Percentiles rank a stretch among this genome's conserved stretches.
These are phyloP conservation scores for Cydonia oblonga DNA, from an alignment of 331 rosid genomes.

Conservation along the genomic window DNA sequence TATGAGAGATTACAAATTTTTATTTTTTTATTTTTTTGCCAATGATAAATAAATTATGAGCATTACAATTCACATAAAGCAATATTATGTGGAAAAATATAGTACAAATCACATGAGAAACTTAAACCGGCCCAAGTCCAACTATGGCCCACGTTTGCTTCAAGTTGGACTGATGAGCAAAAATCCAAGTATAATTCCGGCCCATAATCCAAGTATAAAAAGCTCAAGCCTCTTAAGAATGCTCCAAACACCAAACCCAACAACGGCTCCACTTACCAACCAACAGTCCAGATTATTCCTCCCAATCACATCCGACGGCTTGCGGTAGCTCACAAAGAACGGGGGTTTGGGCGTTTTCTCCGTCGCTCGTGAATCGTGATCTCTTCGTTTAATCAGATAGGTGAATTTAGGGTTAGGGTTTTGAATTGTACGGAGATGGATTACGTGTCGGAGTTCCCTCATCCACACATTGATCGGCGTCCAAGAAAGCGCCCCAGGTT, in stretches of 20 bases:
- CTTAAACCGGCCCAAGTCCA: not conserved
- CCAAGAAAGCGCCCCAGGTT: constrained; percentile 48
- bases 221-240: too few relatives aligned
- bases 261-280: not conserved
- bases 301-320: constrained; percentile 18
- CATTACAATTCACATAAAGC: not conserved
- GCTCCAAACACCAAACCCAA: not conserved
- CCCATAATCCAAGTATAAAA: not conserved
- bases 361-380: not conserved
- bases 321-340: constrained; percentile 12
- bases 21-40: too few relatives aligned
- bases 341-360: constrained; percentile 17
- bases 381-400: not conserved
- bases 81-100: too few relatives aligned
- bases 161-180: not conserved
- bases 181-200: not conserved
- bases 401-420: constrained; percentile 14
- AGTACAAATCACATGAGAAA: too few relatives aligned
- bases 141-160: not conserved
- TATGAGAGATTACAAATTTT: too few relatives aligned
- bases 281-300: constrained; percentile 1
- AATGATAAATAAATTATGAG: not conserved
- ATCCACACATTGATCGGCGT: constrained; percentile 38
- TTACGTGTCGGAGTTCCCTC: constrained; percentile 32
- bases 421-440: constrained; percentile 35